phyloP scores from a whole-genome alignment of 106 monocot genomes.

The Apostasia shenzhenica region DNA sequence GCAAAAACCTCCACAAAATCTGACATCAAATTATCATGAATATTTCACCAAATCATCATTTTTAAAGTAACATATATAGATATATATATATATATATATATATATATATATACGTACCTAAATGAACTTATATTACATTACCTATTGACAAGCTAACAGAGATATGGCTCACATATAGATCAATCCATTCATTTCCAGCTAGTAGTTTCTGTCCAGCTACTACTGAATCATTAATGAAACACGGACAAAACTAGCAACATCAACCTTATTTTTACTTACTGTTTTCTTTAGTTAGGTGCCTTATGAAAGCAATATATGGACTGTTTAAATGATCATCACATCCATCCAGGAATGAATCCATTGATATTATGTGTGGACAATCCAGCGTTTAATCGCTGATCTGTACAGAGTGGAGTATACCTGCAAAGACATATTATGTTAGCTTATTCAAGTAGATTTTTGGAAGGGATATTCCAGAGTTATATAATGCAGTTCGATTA shows the following conservation, averaged over 20 bases:
- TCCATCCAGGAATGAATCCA: constrained; percentile 3
- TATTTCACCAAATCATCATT: too few relatives aligned
- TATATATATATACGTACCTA: not conserved
- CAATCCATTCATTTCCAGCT: too few relatives aligned
- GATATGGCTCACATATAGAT: too few relatives aligned
- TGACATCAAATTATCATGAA: too few relatives aligned
- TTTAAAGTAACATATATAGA: not conserved
- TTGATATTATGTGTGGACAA: not conserved
- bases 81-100: constrained; percentile 1
- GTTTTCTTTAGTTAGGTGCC: not conserved
- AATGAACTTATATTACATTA: not conserved
- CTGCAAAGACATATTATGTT: not conserved
- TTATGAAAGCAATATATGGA: not conserved
- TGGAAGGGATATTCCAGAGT: not conserved
- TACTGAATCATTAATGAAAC: too few relatives aligned
- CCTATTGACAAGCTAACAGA: too few relatives aligned
- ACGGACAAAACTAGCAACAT: too few relatives aligned
- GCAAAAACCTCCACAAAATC: too few relatives aligned
- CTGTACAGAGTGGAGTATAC: not conserved
- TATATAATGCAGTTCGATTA: too few relatives aligned
- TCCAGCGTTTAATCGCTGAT: constrained; percentile 1
- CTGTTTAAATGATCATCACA: not conserved
- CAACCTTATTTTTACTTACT: not conserved
- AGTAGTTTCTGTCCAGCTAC: too few relatives aligned
- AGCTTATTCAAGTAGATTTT: too few relatives aligned